A percentile compares a stretch with the other conserved stretches of the same genome.
phyloP scores from a whole-genome alignment of 305 asterid genomes.

The Ilex paraguariensis region DNA sequence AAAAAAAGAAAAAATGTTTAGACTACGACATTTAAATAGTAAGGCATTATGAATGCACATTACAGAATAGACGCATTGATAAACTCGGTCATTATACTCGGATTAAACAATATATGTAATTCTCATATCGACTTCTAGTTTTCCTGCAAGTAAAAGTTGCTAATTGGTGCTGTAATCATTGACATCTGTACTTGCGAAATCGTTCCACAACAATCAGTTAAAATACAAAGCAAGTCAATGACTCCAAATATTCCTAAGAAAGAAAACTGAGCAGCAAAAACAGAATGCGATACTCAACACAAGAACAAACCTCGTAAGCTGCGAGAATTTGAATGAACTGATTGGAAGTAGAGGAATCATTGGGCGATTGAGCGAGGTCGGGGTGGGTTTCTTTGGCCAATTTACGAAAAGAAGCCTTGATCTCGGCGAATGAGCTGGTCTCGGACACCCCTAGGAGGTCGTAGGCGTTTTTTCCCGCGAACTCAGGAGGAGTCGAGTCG shows the following conservation, averaged over 20 bases:
- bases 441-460: conserved; percentile 64
- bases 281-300: neutral
- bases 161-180: too few relatives aligned
- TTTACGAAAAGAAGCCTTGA: conserved; percentile 65
- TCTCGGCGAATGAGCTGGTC: conserved; percentile 65
- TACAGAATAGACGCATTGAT: too few relatives aligned
- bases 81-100: too few relatives aligned
- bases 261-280: neutral
- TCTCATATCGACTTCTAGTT: too few relatives aligned
- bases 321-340: conserved; percentile 75
- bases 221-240: too few relatives aligned
- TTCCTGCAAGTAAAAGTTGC: too few relatives aligned
- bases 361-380: conserved; percentile 43
- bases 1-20: too few relatives aligned
- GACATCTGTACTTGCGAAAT: too few relatives aligned
- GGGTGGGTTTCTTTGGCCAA: conserved; percentile 93
- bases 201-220: too few relatives aligned
- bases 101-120: too few relatives aligned
- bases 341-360: conserved; percentile 39
- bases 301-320: conserved; percentile 68
- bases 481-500: conserved; percentile 47
- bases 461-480: conserved; percentile 61
- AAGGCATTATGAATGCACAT: too few relatives aligned
- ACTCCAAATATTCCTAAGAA: neutral
- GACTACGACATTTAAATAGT: too few relatives aligned